These are phyloP conservation scores for Neoascochyta sp. DNA, from an alignment of 2,329 filamentous ascomycete species.

Conservation along the genomic window DNA sequence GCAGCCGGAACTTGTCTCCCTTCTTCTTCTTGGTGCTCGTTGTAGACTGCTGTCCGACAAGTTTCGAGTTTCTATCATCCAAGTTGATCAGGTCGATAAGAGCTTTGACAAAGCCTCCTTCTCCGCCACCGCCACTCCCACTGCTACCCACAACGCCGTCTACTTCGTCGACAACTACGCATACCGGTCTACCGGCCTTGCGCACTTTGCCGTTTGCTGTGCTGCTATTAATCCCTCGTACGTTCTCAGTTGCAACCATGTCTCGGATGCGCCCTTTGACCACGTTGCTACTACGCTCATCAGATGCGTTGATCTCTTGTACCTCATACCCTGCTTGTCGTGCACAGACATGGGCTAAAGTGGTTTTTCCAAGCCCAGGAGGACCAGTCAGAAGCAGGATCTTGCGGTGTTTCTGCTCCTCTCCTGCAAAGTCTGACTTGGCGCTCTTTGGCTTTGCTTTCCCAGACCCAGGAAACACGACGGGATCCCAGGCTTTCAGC, in stretches of 20 bases:
- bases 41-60: conserved; percentile 34
- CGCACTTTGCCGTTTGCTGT: conserved; percentile 54
- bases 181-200: conserved; percentile 80
- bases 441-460: conserved; percentile 53
- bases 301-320: conserved; percentile 95
- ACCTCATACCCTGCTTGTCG: conserved; percentile 94
- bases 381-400: conserved; percentile 87
- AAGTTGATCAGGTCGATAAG: conserved; percentile 83
- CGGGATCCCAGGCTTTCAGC: conserved; percentile 89
- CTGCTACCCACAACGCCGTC: conserved; percentile 82
- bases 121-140: conserved; percentile 64
- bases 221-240: conserved; percentile 65
- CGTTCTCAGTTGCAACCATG: conserved; percentile 88
- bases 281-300: conserved; percentile 84
- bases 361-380: conserved; percentile 93
- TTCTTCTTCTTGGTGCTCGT: conserved; percentile 56
- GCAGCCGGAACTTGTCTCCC: conserved; percentile 79
- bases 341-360: conserved; percentile 91
- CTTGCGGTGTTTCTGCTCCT: conserved; percentile 78
- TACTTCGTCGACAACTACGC: conserved; percentile 93
- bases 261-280: conserved; percentile 90
- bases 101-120: conserved; percentile 93
- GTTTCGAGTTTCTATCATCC: conserved; percentile 73
- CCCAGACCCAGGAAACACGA: conserved; percentile 79
- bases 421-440: conserved; percentile 51